These are phyloP conservation scores for Globisporangium cederbergense DNA, from an alignment of 352 stramenopile genomes.

Conservation along the genomic window DNA sequence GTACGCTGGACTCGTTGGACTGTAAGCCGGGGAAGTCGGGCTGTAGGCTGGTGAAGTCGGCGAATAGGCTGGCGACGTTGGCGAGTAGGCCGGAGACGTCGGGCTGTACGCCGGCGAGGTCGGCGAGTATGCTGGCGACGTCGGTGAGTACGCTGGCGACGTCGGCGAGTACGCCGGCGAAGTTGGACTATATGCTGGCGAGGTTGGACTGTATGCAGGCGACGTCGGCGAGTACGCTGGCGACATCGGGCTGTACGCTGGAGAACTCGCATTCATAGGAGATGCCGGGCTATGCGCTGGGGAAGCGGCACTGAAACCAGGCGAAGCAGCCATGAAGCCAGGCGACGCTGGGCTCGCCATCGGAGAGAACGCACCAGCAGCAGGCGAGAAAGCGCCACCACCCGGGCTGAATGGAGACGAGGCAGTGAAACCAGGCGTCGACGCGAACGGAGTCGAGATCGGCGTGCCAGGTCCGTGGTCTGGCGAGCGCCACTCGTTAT, in stretches of 20 bases:
- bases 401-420: conserved; percentile 86
- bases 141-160: conserved; percentile 69
- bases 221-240: conserved; percentile 83
- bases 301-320: conserved; percentile 77
- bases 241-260: conserved; percentile 86
- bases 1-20: conserved; percentile 57
- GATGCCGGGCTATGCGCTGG: conserved; percentile 73
- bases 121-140: conserved; percentile 74
- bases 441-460: conserved; percentile 83
- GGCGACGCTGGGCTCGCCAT: conserved; percentile 80
- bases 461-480: conserved; percentile 73
- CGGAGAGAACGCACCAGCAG: conserved; percentile 77
- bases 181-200: conserved; percentile 78
- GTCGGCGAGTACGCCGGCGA: conserved; percentile 78
- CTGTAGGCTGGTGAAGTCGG: conserved; percentile 88
- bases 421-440: conserved; percentile 85
- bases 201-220: conserved; percentile 74
- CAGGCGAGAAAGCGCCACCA: conserved; percentile 87
- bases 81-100: conserved; percentile 71
- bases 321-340: conserved; percentile 67
- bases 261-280: conserved; percentile 70
- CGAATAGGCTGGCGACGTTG: conserved; percentile 75
- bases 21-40: conserved; percentile 84
- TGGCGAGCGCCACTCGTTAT: conserved; percentile 90
- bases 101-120: conserved; percentile 67